A percentile compares a stretch with the other conserved stretches of the same genome.
Conservation (phyloP, 2,329 filamentous ascomycete species). For the Botrytis byssoidea region DNA sequence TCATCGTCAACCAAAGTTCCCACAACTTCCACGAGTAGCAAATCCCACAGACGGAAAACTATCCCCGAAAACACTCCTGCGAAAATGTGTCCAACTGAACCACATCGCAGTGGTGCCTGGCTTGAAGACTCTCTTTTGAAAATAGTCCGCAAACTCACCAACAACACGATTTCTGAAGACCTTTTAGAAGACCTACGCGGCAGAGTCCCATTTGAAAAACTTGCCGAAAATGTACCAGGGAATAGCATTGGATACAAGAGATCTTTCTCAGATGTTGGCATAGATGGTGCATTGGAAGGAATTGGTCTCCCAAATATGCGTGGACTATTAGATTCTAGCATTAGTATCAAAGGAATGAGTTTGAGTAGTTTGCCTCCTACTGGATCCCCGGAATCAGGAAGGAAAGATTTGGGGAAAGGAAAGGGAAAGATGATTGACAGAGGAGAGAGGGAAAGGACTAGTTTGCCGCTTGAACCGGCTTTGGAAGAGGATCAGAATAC, state of each 20-base stretch:
- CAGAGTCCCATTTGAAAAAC: constrained; percentile 7
- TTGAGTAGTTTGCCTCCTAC: constrained; percentile 12
- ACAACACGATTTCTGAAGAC: not conserved
- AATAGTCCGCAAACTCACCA: not conserved
- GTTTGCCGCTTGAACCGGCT: not conserved
- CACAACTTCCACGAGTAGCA: not conserved
- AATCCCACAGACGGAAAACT: not conserved
- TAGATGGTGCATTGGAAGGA: not conserved
- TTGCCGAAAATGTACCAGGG: constrained; percentile 9
- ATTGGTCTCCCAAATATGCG: constrained; percentile 6
- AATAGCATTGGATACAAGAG: constrained; percentile 18
- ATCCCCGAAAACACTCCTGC: not conserved
- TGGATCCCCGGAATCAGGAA: constrained; percentile 11
- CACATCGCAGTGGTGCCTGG: constrained; percentile 5
- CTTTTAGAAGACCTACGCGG: constrained; percentile 2
- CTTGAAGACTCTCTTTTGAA: constrained; percentile 1
- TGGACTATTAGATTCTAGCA: constrained; percentile 8
- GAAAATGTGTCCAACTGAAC: not conserved
- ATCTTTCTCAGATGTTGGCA: constrained; percentile 11
- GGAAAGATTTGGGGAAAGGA: not conserved
- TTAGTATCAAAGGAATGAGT: constrained; percentile 16
- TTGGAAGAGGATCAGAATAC: not conserved
- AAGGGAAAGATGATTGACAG: constrained; percentile 12
- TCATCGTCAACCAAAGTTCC: not conserved
- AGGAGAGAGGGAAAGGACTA: not conserved